These are phyloP conservation scores for Hordeum marinum DNA, from an alignment of 176 grass and related monocot species.

Conservation along the genomic window DNA sequence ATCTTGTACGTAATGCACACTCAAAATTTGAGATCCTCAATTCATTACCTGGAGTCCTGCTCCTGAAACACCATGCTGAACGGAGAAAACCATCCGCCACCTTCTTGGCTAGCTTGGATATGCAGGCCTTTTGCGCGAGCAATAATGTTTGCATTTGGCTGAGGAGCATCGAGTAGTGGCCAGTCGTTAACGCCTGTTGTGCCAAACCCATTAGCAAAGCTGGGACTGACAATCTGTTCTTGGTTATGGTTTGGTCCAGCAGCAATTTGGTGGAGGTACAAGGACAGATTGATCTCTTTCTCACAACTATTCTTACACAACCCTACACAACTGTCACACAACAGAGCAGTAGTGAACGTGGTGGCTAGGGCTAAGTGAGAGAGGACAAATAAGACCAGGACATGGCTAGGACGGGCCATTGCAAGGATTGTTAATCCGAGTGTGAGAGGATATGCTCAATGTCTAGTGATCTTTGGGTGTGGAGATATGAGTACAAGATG, in stretches of 20 bases:
- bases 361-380: not conserved
- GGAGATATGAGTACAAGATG: not conserved
- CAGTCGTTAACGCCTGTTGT: not conserved
- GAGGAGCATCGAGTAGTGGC: not conserved
- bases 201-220: not conserved
- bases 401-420: not conserved
- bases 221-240: not conserved
- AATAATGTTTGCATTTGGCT: not conserved
- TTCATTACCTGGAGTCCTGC: not conserved
- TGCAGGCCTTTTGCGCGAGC: not conserved
- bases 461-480: not conserved
- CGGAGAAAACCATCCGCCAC: not conserved
- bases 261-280: not conserved
- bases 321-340: too few species aligned
- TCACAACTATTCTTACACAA: not conserved
- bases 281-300: not conserved
- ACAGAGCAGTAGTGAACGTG: not conserved
- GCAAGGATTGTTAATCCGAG: not conserved
- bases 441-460: not conserved
- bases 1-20: not conserved
- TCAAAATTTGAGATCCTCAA: too few species aligned
- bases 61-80: not conserved
- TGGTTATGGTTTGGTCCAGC: not conserved
- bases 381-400: not conserved
- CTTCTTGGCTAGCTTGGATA: not conserved